phyloP scores from a whole-genome alignment of 2,329 filamentous ascomycete species.

The Helicocarpus griseus region DNA sequence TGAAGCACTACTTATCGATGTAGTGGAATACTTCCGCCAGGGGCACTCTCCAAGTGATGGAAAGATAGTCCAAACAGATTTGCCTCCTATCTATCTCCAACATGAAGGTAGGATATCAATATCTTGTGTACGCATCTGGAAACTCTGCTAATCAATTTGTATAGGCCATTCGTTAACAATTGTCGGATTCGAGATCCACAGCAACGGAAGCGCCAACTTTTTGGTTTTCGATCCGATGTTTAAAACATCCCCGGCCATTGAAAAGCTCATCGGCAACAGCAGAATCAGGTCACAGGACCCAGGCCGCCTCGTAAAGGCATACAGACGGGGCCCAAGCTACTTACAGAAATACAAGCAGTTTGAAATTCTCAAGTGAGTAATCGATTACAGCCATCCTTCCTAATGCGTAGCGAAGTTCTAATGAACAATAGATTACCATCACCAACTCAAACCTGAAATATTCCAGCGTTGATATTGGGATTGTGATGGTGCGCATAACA shows the following conservation, averaged over 20 bases:
- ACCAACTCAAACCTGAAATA: neutral
- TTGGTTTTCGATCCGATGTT: conserved; percentile 86
- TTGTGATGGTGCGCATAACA: too few species aligned
- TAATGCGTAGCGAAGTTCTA: neutral
- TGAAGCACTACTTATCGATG: conserved; percentile 52
- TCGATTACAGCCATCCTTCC: neutral
- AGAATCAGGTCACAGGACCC: conserved; percentile 36
- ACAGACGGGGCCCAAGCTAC: conserved; percentile 60
- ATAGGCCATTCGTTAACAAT: conserved; percentile 82
- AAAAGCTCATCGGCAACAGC: conserved; percentile 43
- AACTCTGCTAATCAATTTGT: neutral
- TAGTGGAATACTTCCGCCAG: conserved; percentile 67
- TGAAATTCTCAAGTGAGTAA: conserved; percentile 59
- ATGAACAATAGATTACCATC: neutral
- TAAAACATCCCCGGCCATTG: conserved; percentile 56
- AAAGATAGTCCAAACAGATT: conserved; percentile 59
- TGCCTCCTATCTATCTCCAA: conserved; percentile 85
- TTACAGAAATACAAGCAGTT: conserved; percentile 65
- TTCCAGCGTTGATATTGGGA: too few species aligned
- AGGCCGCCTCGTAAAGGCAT: conserved; percentile 54
- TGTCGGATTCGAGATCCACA: conserved; percentile 65
- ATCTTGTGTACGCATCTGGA: neutral
- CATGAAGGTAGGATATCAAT: conserved; percentile 51
- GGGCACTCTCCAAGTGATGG: conserved; percentile 38
- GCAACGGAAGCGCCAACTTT: conserved; percentile 56